These are phyloP conservation scores for Cryptococcus floricola DNA, from an alignment of 1,284 basidiomycete species.

Conservation along the genomic window DNA sequence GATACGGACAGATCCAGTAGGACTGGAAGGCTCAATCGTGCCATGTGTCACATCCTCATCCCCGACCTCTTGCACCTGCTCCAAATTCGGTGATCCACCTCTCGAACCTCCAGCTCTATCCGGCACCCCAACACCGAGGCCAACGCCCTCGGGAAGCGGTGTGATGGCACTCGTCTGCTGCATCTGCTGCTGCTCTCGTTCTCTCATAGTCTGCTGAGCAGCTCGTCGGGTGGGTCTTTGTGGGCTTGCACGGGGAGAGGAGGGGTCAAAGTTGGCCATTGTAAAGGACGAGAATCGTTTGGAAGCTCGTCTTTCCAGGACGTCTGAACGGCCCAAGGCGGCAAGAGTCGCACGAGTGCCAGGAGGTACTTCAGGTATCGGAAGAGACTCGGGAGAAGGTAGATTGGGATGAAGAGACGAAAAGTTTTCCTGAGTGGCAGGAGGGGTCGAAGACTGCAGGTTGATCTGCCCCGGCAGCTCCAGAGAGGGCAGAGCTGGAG, in stretches of 20 bases:
- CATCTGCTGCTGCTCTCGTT: slow-evolving; percentile 2
- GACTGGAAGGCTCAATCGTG: not conserved
- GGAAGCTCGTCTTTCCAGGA: slow-evolving; percentile 84
- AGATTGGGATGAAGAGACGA: slow-evolving; percentile 38
- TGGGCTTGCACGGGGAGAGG: slow-evolving; percentile 46
- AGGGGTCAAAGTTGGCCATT: slow-evolving; percentile 83
- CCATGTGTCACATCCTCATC: not conserved
- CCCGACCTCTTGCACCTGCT: not conserved
- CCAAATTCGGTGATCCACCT: not conserved
- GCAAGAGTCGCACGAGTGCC: slow-evolving; percentile 79
- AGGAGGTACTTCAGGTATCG: slow-evolving; percentile 49
- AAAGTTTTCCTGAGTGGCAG: not conserved
- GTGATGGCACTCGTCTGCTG: slow-evolving; percentile 22
- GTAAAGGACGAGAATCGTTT: slow-evolving; percentile 96
- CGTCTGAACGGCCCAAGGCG: slow-evolving; percentile 79
- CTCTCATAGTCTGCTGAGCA: slow-evolving; percentile 7
- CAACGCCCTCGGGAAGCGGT: slow-evolving; percentile 18
- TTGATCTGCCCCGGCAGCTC: slow-evolving; percentile 22
- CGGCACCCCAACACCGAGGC: not conserved
- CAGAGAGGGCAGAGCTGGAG: slow-evolving; percentile 26
- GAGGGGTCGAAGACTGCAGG: slow-evolving; percentile 16
- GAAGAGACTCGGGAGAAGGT: slow-evolving; percentile 23
- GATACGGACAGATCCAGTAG: slow-evolving; percentile 18
- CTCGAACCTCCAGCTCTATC: not conserved
- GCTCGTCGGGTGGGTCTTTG: slow-evolving; percentile 39